Conservation (phyloP, 2,329 filamentous ascomycete species). For the Claviceps paspali region DNA sequence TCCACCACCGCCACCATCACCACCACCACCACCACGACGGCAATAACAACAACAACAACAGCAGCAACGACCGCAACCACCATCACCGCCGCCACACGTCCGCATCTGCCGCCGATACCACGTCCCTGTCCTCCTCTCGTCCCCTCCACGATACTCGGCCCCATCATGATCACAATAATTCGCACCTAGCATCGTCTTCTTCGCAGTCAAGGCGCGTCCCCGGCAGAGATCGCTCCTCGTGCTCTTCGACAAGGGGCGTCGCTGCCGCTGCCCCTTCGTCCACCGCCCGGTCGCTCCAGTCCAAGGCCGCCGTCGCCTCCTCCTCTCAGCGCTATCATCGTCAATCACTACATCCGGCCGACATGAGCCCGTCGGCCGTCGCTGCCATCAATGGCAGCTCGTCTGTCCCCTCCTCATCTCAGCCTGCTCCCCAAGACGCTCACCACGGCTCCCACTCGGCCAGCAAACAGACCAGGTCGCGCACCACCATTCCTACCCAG, state of each 20-base stretch:
- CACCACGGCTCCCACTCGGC: slow-evolving; percentile 19
- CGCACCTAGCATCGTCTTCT: slow-evolving; percentile 45
- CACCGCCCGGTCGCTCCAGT: slow-evolving; percentile 22
- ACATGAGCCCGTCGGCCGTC: slow-evolving; percentile 35
- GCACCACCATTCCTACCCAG: slow-evolving; percentile 76
- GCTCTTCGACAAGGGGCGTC: slow-evolving; percentile 29
- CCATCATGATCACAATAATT: slow-evolving; percentile 60
- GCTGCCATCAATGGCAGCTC: slow-evolving; percentile 35
- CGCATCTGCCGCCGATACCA: slow-evolving; percentile 17
- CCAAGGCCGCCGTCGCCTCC: slow-evolving; percentile 35
- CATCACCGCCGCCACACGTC: slow-evolving; percentile 25
- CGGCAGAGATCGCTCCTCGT: slow-evolving; percentile 38
- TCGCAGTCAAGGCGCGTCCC: slow-evolving; percentile 45
- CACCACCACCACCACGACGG: slow-evolving; percentile 24
- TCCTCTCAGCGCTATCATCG: slow-evolving; percentile 17
- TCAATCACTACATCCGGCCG: slow-evolving; percentile 19
- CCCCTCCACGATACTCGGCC: slow-evolving; percentile 28
- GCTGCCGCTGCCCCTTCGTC: slow-evolving; percentile 15
- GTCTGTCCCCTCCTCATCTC: slow-evolving; percentile 32
- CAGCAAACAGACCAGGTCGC: slow-evolving; percentile 38
- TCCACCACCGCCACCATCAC: slow-evolving; percentile 19
- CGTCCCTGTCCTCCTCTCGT: slow-evolving; percentile 11
- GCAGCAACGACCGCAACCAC: slow-evolving; percentile 15
- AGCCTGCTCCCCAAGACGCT: slow-evolving; percentile 26
- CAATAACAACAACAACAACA: too few species aligned